Base-by-base conservation (phyloP, 192 early-diverging fungal species). In the Globomyces pollinis-pini region DNA sequence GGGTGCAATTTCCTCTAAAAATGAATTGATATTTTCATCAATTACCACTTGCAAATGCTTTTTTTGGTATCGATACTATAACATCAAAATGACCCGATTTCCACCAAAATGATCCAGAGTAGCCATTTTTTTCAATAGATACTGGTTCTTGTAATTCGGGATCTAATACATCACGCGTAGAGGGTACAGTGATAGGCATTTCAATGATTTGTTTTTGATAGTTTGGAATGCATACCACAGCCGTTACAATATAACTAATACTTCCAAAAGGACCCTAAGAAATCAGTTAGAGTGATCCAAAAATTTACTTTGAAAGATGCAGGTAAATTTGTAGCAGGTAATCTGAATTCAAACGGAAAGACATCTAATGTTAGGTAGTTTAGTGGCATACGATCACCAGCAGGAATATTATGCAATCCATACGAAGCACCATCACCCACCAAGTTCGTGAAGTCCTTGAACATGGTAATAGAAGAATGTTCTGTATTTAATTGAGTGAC, bases 251-350 rank as follows among this genome's bases (percentile, higher is more conserved):
- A 49, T 70, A 70, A 9, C 38, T 20, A 29, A 70, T 53, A 32
- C 50, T 32, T 21, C 68, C 68, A 51, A 59, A 62, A 8, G 31
- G 45, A 13, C 68, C 68, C n/a, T n/a, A n/a, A n/a, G n/a, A n/a
- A n/a, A n/a, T n/a, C n/a, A n/a, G n/a, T n/a, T n/a, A n/a, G n/a
- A n/a, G n/a, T n/a, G n/a, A n/a, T n/a, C n/a, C n/a, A n/a, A n/a
- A n/a, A n/a, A n/a, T n/a, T n/a, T n/a, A n/a, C n/a, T 45, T 65
- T 52, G 39, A 70, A 70, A 7, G 68, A 63, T 11, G 68, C 59
- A 9, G 68, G 68, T 30, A 70, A 55, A 34, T 45, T 57, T 12
- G 68, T 41, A 2, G 68, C 52, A 0, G 68, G 68, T n/a, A 70
- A 52, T 20, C 68, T 44, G 38, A 70, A 70, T 13, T 56, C 50